Conservation (phyloP, 805 yeast genomes). For the Maudiozyma serrabonitensis region DNA sequence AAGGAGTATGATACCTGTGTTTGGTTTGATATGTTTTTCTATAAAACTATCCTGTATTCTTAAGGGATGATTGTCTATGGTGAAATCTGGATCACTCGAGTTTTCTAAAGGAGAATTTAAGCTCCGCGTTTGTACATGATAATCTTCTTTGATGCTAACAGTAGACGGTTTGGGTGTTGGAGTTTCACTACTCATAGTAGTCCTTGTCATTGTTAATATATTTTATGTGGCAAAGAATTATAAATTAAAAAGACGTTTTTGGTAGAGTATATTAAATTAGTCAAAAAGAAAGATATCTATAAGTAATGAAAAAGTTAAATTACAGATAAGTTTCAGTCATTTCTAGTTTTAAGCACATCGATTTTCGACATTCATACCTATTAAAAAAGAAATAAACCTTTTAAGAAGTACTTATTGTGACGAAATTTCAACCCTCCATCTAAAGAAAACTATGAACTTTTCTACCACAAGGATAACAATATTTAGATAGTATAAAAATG, state of each 20-base stretch:
- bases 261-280: too few species aligned
- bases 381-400: too few species aligned
- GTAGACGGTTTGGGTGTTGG: not conserved
- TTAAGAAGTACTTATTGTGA: too few species aligned
- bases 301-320: too few species aligned
- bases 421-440: too few species aligned
- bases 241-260: not conserved
- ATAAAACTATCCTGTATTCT: slow-evolving; percentile 3
- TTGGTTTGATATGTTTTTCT: slow-evolving; percentile 19
- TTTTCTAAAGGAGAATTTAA: not conserved
- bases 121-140: not conserved
- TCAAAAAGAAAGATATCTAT: too few species aligned
- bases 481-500: too few species aligned
- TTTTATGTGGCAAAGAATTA: not conserved
- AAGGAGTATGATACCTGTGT: slow-evolving; percentile 50
- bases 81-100: not conserved
- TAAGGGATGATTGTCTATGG: slow-evolving; percentile 1
- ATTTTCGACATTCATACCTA: too few species aligned
- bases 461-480: too few species aligned
- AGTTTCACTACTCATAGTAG: not conserved
- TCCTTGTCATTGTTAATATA: not conserved
- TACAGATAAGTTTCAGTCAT: too few species aligned
- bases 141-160: not conserved
- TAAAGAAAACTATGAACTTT: too few species aligned
- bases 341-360: too few species aligned